A percentile compares a stretch with the other conserved stretches of the same genome.
Conservation (phyloP, 2,329 filamentous ascomycete species). For the Phaeosphaeria sp. region DNA sequence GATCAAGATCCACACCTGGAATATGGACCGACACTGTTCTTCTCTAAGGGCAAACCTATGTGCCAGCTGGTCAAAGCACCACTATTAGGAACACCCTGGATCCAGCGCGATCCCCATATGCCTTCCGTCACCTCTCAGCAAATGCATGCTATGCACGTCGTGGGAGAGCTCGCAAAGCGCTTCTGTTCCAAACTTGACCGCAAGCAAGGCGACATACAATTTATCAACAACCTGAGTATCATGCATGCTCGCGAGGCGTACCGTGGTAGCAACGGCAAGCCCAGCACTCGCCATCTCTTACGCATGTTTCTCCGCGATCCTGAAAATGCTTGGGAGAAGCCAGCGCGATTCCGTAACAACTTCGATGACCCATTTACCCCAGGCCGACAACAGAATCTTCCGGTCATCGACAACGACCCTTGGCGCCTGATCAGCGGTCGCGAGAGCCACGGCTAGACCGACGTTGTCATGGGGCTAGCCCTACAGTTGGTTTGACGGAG, state of each 20-base stretch:
- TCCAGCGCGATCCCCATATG: constrained; percentile 39
- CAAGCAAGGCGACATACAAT: constrained; percentile 45
- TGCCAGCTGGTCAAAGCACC: constrained; percentile 48
- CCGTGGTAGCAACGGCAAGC: constrained; percentile 24
- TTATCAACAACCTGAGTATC: constrained; percentile 45
- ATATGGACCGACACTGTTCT: constrained; percentile 42
- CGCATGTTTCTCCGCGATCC: constrained; percentile 49
- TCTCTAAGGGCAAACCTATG: constrained; percentile 44
- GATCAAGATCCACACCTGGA: constrained; percentile 39
- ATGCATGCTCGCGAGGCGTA: constrained; percentile 47
- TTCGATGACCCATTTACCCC: constrained; percentile 43
- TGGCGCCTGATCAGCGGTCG: constrained; percentile 48
- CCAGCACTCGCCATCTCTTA: constrained; percentile 43
- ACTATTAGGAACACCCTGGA: constrained; percentile 41
- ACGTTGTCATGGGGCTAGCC: not conserved
- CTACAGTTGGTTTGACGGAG: not conserved
- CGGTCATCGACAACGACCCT: constrained; percentile 43
- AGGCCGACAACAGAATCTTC: constrained; percentile 40
- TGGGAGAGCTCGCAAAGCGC: constrained; percentile 37
- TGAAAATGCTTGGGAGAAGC: constrained; percentile 42
- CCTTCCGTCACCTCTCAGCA: constrained; percentile 38
- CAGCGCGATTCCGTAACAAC: constrained; percentile 27
- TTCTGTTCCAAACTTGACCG: constrained; percentile 42
- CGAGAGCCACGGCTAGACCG: constrained; percentile 43
- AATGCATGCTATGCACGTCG: constrained; percentile 34